These are phyloP conservation scores for Trichoderma sp. DNA, from an alignment of 2,329 filamentous ascomycete genomes.

Conservation along the genomic window DNA sequence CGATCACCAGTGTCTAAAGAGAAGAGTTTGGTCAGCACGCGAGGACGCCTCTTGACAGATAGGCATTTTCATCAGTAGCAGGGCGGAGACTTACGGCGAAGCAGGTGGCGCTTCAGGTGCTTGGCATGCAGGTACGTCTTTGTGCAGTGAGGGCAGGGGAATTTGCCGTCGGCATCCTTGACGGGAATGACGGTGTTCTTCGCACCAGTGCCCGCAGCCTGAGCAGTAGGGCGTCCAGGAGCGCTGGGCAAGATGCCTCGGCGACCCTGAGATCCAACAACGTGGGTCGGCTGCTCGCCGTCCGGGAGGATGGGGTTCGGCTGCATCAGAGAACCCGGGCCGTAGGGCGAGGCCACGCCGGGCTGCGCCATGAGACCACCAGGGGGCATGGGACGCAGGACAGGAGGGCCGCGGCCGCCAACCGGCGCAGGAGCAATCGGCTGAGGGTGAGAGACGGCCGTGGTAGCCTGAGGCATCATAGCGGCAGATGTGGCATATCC, in stretches of 20 bases:
- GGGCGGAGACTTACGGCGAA: constrained; percentile 76
- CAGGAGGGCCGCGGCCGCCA: constrained; percentile 58
- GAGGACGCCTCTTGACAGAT: background rate
- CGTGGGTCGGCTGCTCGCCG: constrained; percentile 75
- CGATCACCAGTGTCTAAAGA: constrained; percentile 87
- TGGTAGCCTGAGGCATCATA: constrained; percentile 69
- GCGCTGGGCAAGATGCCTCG: constrained; percentile 90
- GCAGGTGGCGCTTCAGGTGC: constrained; percentile 92
- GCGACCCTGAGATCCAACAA: constrained; percentile 91
- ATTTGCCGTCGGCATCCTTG: constrained; percentile 97
- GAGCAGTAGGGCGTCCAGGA: constrained; percentile 78
- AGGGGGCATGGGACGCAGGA: constrained; percentile 71
- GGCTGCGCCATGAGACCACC: constrained; percentile 64
- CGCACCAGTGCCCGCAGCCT: constrained; percentile 66
- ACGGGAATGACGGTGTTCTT: constrained; percentile 86
- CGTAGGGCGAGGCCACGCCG: constrained; percentile 62
- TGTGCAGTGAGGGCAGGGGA: constrained; percentile 95
- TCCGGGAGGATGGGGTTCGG: constrained; percentile 59
- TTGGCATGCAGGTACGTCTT: constrained; percentile 98
- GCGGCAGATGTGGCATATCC: constrained; percentile 58
- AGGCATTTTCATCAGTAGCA: constrained; percentile 36
- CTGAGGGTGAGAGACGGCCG: constrained; percentile 70
- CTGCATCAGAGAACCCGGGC: constrained; percentile 59
- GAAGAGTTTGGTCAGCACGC: background rate
- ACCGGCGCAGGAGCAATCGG: constrained; percentile 73